Evolutionary conservation across 2,329 filamentous ascomycete genomes (phyloP), one percentile per base, ranked within the genome.

Genomic region (Penicillium thymicola): DNA sequence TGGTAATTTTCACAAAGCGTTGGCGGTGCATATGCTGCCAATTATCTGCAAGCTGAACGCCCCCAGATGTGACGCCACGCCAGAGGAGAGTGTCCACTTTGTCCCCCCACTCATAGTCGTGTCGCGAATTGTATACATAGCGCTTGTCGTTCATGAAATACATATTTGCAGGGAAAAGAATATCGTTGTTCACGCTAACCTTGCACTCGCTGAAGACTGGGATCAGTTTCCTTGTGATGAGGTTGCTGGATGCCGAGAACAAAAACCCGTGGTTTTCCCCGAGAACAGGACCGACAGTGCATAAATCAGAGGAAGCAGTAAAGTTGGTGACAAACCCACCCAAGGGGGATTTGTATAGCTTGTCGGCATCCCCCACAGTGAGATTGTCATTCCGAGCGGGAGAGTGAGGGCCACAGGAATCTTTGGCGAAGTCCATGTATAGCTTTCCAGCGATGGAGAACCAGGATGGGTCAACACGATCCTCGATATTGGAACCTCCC

Each of bases 181-280:
- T 88, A 62, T 89, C 86, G 66, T 86, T 89, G 75, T 89, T 89
- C 60, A 87, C 81, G 18, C 81, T 80, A 37, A 88, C 76, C 67
- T 89, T 89, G 72, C 85, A 88, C 57, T 86, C 86, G 42, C 85
- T 83, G 60, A 89, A 89, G 67, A 89, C 78, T 21, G 86, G 86
- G 43, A 87, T 80, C 18, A 89, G 72, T 5, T 80, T 64, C 34
- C 52, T 56, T 9, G 59, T 55, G 38, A 62, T 57, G 6, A 50
- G 32, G 28, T 59, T 76, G 58, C 80, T 81, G 38, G 83, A 86
- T 2, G 83, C 77, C 2, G 80, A 77, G 0, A 82, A 81, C 44
- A 89, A 79, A 62, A 88, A 82, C 41, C 87, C 86, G 61, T 88
- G 83, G 2, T 87, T 78, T 41, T 81, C 79, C 55, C 85, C 80